phyloP scores from a whole-genome alignment of 768 basidiomycete species.

The Rhodotorula taiwanensis region DNA sequence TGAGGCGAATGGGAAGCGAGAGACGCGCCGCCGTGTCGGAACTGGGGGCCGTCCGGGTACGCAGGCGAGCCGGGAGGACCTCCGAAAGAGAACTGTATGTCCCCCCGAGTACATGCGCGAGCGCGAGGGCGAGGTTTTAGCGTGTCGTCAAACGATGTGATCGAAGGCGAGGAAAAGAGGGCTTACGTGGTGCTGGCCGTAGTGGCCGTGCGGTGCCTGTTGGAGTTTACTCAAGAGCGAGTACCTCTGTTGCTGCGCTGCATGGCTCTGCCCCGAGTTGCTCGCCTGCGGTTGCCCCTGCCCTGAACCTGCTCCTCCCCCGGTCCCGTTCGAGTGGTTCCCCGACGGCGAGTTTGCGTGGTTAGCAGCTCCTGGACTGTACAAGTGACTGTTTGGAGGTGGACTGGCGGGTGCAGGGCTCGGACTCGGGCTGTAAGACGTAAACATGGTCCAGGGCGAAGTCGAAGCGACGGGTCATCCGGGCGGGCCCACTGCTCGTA shows the following conservation, averaged over 20 bases:
- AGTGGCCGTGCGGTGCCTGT: constrained; percentile 20
- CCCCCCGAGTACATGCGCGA: too few species aligned
- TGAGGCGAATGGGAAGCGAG: constrained; percentile 27
- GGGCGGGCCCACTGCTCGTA: too few species aligned
- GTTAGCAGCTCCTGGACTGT: constrained; percentile 5
- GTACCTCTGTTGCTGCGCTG: constrained; percentile 1
- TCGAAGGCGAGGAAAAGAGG: not conserved
- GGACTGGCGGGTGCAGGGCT: constrained; percentile 24
- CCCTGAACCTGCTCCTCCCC: constrained; percentile 1
- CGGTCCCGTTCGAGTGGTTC: not conserved
- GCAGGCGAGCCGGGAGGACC: constrained; percentile 29
- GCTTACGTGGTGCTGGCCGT: constrained; percentile 30
- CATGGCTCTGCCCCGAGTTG: not conserved
- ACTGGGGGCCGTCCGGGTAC: constrained; percentile 18
- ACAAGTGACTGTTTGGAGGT: constrained; percentile 24
- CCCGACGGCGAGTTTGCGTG: not conserved
- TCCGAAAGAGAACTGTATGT: constrained; percentile 21
- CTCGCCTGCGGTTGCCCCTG: not conserved
- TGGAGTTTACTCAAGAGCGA: constrained; percentile 31
- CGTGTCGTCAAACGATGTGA: not conserved
- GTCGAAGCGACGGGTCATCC: too few species aligned
- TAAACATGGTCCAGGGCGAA: not conserved
- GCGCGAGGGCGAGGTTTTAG: too few species aligned
- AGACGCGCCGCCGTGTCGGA: constrained; percentile 2
- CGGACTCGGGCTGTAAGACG: constrained; percentile 18